Percentiles rank a stretch among this genome's conserved stretches.
These are phyloP conservation scores for Ichthyophthirius multifiliis DNA, from an alignment of 169 alveolate species.

Conservation along the genomic window DNA sequence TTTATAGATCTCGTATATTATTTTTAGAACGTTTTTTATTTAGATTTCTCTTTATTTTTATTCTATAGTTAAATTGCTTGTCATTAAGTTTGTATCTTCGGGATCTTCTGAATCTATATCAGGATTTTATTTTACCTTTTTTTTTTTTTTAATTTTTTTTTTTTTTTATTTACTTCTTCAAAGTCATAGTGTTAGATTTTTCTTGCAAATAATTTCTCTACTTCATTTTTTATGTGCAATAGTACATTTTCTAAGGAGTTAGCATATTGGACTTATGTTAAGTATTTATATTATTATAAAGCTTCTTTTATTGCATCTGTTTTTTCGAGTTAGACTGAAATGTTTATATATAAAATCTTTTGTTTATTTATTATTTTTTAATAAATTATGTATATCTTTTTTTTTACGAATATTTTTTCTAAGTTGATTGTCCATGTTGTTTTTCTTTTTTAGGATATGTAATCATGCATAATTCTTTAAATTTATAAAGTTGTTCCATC, in stretches of 20 bases:
- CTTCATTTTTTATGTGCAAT: neutral
- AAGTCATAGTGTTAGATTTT: neutral
- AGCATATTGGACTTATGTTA: neutral
- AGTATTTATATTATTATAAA: neutral
- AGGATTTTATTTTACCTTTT: neutral
- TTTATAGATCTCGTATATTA: neutral
- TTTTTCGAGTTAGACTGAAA: neutral
- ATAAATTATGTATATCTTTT: neutral
- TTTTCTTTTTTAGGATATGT: neutral
- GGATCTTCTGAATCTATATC: neutral
- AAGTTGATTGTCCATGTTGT: slow-evolving; percentile 7
- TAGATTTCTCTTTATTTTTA: neutral
- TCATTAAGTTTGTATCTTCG: neutral
- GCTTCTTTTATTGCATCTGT: neutral
- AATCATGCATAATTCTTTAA: slow-evolving; percentile 8
- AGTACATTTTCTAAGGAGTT: neutral
- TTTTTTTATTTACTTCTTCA: neutral
- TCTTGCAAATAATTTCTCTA: neutral
- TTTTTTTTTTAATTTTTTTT: no score
- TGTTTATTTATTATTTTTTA: neutral
- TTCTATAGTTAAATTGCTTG: neutral
- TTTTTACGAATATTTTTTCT: neutral
- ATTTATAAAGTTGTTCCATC: neutral
- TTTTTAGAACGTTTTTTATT: neutral
- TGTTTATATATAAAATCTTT: neutral